Evolutionary conservation across 108 stramenopile species (phyloP).

Genomic region (Fragilaria crotonensis): DNA sequence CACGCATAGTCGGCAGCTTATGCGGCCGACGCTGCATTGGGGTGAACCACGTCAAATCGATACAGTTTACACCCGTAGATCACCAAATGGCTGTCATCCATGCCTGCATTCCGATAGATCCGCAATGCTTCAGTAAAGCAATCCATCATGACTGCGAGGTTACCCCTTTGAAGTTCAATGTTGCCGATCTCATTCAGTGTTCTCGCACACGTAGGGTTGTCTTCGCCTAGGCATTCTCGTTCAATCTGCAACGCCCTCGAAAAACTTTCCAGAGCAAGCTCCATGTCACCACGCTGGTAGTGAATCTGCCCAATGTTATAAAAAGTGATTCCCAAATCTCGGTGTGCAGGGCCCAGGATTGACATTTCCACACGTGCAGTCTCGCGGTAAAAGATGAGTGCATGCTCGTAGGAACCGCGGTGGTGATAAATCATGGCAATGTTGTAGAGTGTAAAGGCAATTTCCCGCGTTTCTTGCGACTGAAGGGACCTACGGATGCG

Average conservation of each 20-base stretch:
- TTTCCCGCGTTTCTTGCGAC: conserved; percentile 12
- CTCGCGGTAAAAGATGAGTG: conserved; percentile 52
- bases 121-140: conserved; percentile 40
- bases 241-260: conserved; percentile 33
- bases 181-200: conserved; percentile 71
- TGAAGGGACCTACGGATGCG: conserved; percentile 31
- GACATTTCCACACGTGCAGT: conserved; percentile 33
- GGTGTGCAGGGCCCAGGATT: conserved; percentile 26
- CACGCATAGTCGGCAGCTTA: too few species aligned
- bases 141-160: conserved; percentile 29
- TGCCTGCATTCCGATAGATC: conserved; percentile 36
- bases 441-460: conserved; percentile 49
- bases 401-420: conserved; percentile 37
- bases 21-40: conserved; percentile 28
- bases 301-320: conserved; percentile 55
- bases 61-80: conserved; percentile 27
- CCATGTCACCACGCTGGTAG: conserved; percentile 36
- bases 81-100: conserved; percentile 24
- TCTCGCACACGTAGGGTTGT: conserved; percentile 44
- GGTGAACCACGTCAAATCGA: conserved; percentile 37
- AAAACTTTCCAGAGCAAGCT: conserved; percentile 31
- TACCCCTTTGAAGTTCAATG: conserved; percentile 43
- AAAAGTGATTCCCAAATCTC: conserved; percentile 45
- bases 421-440: conserved; percentile 54
- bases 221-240: conserved; percentile 18